Conservation (phyloP, 371 early-diverging fungal genomes). For the Mucor irregularis region DNA sequence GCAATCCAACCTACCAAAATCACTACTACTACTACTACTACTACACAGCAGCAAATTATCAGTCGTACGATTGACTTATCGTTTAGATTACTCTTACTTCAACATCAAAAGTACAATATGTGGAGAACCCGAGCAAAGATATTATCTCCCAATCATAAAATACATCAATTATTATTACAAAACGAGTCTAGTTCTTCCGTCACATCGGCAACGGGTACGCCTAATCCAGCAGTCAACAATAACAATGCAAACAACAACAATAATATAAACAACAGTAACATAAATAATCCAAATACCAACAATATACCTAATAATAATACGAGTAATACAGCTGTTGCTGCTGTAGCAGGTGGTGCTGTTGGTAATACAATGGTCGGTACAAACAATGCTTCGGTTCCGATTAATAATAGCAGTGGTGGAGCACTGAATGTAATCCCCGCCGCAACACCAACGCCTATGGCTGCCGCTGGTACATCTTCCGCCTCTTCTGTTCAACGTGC, state of each 20-base stretch:
- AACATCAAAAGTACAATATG: conserved; percentile 40
- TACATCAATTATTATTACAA: conserved; percentile 20
- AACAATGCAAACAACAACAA: not conserved
- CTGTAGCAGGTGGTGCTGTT: not conserved
- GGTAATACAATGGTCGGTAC: conserved; percentile 1
- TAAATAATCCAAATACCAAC: not conserved
- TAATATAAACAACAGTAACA: not conserved
- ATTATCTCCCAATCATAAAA: conserved; percentile 32
- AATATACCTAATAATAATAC: not conserved
- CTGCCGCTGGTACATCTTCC: not conserved
- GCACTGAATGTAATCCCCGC: not conserved
- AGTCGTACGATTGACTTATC: conserved; percentile 35
- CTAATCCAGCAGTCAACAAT: not conserved
- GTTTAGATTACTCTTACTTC: conserved; percentile 38
- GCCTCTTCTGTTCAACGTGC: not conserved
- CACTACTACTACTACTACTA: not conserved
- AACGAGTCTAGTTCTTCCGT: not conserved
- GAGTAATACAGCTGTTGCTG: not conserved
- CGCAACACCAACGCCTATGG: not conserved
- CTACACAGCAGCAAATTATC: conserved; percentile 15
- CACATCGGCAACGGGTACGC: not conserved
- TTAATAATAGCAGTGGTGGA: not conserved
- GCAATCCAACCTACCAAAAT: not conserved
- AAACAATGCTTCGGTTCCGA: not conserved
- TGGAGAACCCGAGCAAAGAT: conserved; percentile 39